Conservation (phyloP, 345 rosid genomes). For the Rubroshorea leprosula region DNA sequence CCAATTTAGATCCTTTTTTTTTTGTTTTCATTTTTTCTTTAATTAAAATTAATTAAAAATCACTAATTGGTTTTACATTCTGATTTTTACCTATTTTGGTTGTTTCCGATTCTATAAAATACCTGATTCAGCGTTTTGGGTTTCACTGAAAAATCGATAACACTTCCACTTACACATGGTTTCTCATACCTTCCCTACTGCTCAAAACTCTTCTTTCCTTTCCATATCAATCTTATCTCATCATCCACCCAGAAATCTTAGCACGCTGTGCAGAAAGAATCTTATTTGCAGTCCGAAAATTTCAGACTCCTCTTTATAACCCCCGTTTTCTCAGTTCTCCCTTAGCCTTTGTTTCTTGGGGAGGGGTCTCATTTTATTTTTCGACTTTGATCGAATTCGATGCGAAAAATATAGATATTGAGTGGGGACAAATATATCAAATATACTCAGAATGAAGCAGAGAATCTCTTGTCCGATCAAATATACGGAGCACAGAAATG, state of each 20-base stretch:
- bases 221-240: too few species aligned
- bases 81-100: constrained; percentile 25
- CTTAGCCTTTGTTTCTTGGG: too few species aligned
- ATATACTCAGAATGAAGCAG: constrained; percentile 25
- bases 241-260: too few species aligned
- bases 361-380: too few species aligned
- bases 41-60: too few species aligned
- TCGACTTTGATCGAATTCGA: constrained; percentile 10
- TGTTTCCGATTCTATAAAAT: constrained; percentile 70
- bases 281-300: too few species aligned
- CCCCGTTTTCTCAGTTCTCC: too few species aligned
- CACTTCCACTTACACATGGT: constrained; percentile 12
- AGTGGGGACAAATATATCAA: neutral
- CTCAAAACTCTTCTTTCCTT: too few species aligned
- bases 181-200: neutral
- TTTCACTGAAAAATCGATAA: constrained; percentile 19
- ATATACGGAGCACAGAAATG: constrained; percentile 54
- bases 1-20: too few species aligned
- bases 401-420: constrained; percentile 20
- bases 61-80: constrained; percentile 2
- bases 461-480: constrained; percentile 52
- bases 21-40: neutral
- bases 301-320: too few species aligned
- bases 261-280: too few species aligned
- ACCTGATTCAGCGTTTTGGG: constrained; percentile 33